Evolutionary conservation across 495 filamentous ascomycete species (phyloP).

Genomic region (Talaromyces trachyspermus): DNA sequence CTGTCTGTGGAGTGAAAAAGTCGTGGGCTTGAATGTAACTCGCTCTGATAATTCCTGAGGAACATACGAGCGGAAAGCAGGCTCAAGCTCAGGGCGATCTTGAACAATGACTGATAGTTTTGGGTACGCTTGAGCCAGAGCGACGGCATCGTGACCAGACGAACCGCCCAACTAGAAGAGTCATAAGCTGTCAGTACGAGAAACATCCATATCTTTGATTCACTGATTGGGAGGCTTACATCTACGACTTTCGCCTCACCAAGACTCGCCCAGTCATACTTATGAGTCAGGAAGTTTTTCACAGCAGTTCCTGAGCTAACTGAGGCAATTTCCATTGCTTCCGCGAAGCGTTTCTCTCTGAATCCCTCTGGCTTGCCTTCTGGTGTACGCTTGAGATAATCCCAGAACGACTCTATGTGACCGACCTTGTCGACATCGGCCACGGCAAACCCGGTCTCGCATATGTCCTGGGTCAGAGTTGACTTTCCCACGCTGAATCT

Average conservation of each 20-base stretch:
- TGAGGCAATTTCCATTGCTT: background rate
- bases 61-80: background rate
- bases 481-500: background rate
- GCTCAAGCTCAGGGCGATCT: background rate
- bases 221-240: background rate
- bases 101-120: background rate
- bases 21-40: background rate
- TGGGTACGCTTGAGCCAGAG: background rate
- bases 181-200: background rate
- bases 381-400: background rate
- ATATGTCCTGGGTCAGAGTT: background rate
- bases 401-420: background rate
- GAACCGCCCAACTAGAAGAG: background rate
- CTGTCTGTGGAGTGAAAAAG: slow-evolving; percentile 34
- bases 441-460: background rate
- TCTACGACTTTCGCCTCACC: background rate
- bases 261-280: background rate
- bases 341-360: background rate
- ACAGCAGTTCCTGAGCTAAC: background rate
- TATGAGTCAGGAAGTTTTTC: background rate
- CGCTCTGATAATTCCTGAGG: background rate
- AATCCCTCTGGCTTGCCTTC: background rate
- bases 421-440: background rate
- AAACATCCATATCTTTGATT: background rate
- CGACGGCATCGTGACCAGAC: background rate